Evolutionary conservation across 768 basidiomycete species (phyloP).

Genomic region (Suillus ampliporus): DNA sequence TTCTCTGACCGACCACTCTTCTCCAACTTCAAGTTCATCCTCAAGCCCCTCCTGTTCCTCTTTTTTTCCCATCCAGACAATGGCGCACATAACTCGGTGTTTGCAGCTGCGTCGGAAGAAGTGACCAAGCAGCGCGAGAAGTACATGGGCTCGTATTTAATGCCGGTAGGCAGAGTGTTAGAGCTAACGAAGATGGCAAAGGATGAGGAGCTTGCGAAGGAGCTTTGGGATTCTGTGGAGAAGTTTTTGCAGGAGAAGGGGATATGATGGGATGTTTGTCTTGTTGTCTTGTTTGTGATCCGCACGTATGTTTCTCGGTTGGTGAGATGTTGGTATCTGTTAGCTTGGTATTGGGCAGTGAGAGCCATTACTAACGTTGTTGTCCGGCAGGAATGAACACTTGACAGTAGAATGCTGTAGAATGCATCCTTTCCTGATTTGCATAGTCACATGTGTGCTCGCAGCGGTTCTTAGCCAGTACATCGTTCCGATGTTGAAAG

Average conservation of each 20-base stretch:
- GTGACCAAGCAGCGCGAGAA: constrained; percentile 24
- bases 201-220: constrained; percentile 30
- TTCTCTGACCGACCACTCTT: not conserved
- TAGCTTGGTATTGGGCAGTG: not conserved
- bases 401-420: not conserved
- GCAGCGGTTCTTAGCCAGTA: too few species aligned
- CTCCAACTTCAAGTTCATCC: constrained; percentile 20
- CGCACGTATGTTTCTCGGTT: too few species aligned
- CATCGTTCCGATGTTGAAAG: too few species aligned
- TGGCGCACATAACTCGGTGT: constrained; percentile 34
- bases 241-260: constrained; percentile 27
- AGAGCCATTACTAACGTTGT: not conserved
- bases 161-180: constrained; percentile 1
- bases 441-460: too few species aligned
- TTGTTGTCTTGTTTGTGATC: not conserved
- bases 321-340: too few species aligned
- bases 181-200: constrained; percentile 14
- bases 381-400: not conserved
- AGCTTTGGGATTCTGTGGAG: constrained; percentile 35
- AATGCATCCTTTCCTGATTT: not conserved
- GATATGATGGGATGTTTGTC: constrained; percentile 17
- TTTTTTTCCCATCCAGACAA: constrained; percentile 24
- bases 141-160: constrained; percentile 28
- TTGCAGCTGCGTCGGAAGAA: constrained; percentile 37
- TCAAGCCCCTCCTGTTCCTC: constrained; percentile 24